Percentiles rank a stretch among this genome's conserved stretches.
Evolutionary conservation across 768 basidiomycete genomes (phyloP).

Genomic region (Boletus sensibilis): DNA sequence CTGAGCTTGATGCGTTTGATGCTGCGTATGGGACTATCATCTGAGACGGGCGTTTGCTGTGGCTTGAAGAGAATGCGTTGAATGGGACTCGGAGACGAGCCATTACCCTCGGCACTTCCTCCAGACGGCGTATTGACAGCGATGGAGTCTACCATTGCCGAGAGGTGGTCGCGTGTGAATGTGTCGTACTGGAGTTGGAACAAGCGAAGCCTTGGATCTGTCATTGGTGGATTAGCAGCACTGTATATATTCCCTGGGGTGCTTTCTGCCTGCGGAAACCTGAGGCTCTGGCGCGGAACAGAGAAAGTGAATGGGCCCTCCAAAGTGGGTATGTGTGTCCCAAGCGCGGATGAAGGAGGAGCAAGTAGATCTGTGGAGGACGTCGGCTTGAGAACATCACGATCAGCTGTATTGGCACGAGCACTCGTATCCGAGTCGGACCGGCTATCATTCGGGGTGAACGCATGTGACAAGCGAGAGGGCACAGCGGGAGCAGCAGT

Average conservation of each 20-base stretch:
- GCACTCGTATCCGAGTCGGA: slow-evolving; percentile 24
- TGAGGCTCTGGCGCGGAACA: slow-evolving; percentile 46
- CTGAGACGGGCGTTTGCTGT: slow-evolving; percentile 41
- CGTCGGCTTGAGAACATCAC: slow-evolving; percentile 3
- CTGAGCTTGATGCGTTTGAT: slow-evolving; percentile 81
- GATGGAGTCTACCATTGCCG: slow-evolving; percentile 91
- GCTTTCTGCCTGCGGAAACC: slow-evolving; percentile 56
- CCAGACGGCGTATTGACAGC: slow-evolving; percentile 74
- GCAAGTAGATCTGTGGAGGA: slow-evolving; percentile 6
- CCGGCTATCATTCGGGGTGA: slow-evolving; percentile 30
- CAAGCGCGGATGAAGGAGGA: slow-evolving; percentile 23
- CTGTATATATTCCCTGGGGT: slow-evolving; percentile 43
- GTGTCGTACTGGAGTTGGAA: slow-evolving; percentile 97
- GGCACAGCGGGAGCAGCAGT: slow-evolving; percentile 32
- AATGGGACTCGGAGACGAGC: slow-evolving; percentile 45
- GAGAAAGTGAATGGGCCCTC: slow-evolving; percentile 75
- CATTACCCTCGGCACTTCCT: slow-evolving; percentile 44
- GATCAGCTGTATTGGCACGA: slow-evolving; percentile 14
- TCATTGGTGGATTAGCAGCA: slow-evolving; percentile 37
- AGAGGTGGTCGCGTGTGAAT: slow-evolving; percentile 90
- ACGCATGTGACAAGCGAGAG: slow-evolving; percentile 40
- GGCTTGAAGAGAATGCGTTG: slow-evolving; percentile 46
- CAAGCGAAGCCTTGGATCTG: slow-evolving; percentile 76
- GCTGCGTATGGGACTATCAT: slow-evolving; percentile 61
- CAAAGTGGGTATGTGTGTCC: slow-evolving; percentile 45